Percentiles rank a stretch among this genome's conserved stretches.
These are phyloP conservation scores for Trypanosoma boissoni DNA, from an alignment of 208 protist species.

Conservation along the genomic window DNA sequence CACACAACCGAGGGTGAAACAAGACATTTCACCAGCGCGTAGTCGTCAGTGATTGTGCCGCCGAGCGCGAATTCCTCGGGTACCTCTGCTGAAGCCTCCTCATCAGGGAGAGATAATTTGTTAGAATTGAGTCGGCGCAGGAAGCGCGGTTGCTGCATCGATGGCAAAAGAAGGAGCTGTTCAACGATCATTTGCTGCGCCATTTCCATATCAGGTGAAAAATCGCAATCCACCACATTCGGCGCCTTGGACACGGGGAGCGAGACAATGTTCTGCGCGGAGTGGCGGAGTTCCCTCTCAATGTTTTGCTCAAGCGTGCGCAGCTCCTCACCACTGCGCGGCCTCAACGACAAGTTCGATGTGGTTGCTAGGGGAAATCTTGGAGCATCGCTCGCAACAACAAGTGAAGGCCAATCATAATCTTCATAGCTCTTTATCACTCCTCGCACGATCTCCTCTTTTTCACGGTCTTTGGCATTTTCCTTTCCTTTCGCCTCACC, in stretches of 20 bases:
- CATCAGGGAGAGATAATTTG: conserved; percentile 72
- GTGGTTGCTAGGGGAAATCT: too few relatives aligned
- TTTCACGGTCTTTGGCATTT: too few relatives aligned
- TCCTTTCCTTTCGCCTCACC: too few relatives aligned
- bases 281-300: conserved; percentile 61
- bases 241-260: conserved; percentile 32
- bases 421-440: too few relatives aligned
- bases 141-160: conserved; percentile 63
- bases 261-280: conserved; percentile 63
- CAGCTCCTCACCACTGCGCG: conserved; percentile 35
- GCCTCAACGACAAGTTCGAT: too few relatives aligned
- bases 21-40: conserved; percentile 22
- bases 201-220: conserved; percentile 60
- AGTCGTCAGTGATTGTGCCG: conserved; percentile 1
- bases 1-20: conserved; percentile 20
- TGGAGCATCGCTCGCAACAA: too few relatives aligned
- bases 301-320: conserved; percentile 59
- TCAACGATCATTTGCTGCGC: conserved; percentile 84
- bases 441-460: too few relatives aligned
- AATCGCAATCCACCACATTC: conserved; percentile 76
- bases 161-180: conserved; percentile 71
- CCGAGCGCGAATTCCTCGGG: conserved; percentile 9
- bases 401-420: conserved; percentile 40
- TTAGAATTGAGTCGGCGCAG: conserved; percentile 77
- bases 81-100: conserved; percentile 27